These are phyloP conservation scores for Eragrostis nindensis DNA, from an alignment of 176 grass and related monocot species.

Conservation along the genomic window DNA sequence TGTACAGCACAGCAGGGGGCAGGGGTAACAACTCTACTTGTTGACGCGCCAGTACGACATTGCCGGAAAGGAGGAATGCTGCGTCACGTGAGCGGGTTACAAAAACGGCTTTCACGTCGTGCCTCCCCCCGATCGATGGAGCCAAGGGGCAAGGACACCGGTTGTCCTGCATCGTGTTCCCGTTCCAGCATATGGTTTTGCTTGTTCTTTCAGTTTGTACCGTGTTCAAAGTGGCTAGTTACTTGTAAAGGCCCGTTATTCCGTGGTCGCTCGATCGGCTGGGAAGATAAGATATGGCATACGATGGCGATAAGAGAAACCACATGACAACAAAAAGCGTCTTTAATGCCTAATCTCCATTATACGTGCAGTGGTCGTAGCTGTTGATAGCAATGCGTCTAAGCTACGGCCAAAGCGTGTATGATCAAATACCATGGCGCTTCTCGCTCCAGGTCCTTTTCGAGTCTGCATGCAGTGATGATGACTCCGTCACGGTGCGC, in stretches of 20 bases:
- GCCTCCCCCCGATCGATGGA: background rate
- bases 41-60: background rate
- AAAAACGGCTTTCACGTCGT: constrained; percentile 34
- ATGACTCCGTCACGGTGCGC: background rate
- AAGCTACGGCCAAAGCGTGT: too few relatives aligned
- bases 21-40: background rate
- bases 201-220: background rate
- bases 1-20: background rate
- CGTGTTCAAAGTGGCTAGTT: too few relatives aligned
- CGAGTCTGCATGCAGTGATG: background rate
- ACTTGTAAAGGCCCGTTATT: too few relatives aligned
- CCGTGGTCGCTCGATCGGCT: background rate
- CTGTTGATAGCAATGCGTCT: background rate
- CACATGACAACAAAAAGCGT: background rate
- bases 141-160: background rate
- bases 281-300: too few relatives aligned
- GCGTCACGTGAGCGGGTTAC: constrained; percentile 39
- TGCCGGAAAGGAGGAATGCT: background rate
- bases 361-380: background rate
- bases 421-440: background rate
- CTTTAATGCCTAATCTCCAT: background rate
- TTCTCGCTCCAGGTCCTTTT: background rate
- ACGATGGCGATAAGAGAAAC: background rate
- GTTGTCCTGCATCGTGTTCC: background rate
- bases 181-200: background rate